Conservation (phyloP, 352 stramenopile genomes). For the Phytophthora agathidicida region DNA sequence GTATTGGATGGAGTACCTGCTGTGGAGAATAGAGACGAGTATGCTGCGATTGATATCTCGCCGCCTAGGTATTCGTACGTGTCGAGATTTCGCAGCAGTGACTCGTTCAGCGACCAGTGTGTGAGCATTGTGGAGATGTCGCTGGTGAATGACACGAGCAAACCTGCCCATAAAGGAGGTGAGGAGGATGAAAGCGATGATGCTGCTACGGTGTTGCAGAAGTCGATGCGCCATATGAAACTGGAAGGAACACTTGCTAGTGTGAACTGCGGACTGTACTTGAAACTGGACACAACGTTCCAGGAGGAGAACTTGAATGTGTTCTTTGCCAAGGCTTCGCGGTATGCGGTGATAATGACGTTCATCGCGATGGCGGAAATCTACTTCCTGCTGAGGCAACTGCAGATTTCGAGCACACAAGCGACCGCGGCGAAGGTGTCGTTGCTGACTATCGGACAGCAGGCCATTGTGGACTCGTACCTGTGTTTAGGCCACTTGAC, state of each 20-base stretch:
- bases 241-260: constrained; percentile 69
- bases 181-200: constrained; percentile 43
- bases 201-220: constrained; percentile 38
- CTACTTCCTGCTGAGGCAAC: constrained; percentile 83
- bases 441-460: constrained; percentile 82
- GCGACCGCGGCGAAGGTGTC: constrained; percentile 84
- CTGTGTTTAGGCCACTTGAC: constrained; percentile 96
- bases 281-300: constrained; percentile 78
- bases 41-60: constrained; percentile 75
- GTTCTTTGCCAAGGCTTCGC: constrained; percentile 82
- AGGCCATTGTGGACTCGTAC: constrained; percentile 94
- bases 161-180: constrained; percentile 10
- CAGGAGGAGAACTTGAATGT: constrained; percentile 85
- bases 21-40: constrained; percentile 69
- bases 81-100: constrained; percentile 77
- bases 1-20: constrained; percentile 69
- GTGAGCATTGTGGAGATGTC: constrained; percentile 83
- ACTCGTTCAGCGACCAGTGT: constrained; percentile 86
- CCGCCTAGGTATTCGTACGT: constrained; percentile 82
- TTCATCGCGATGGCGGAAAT: constrained; percentile 88
- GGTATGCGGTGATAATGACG: constrained; percentile 86
- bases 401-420: constrained; percentile 87
- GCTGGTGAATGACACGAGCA: constrained; percentile 51
- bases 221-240: constrained; percentile 54
- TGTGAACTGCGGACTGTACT: constrained; percentile 79